These are phyloP conservation scores for Lomentospora prolificans DNA, from an alignment of 2,329 filamentous ascomycete genomes.

Conservation along the genomic window DNA sequence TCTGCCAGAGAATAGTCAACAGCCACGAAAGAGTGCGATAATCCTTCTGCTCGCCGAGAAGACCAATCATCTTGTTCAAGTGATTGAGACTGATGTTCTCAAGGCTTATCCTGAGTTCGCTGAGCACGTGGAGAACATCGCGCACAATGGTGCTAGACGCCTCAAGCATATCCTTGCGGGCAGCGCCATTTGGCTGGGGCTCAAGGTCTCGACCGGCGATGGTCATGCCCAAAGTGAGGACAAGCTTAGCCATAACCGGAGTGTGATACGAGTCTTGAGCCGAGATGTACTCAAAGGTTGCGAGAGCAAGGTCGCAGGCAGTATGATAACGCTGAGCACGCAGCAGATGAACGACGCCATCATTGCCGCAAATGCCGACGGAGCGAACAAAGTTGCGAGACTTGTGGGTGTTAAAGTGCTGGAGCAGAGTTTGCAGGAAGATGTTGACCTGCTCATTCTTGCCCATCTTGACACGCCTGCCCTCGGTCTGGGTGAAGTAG, in stretches of 20 bases:
- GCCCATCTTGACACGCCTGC: constrained; percentile 18
- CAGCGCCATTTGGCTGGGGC: constrained; percentile 20
- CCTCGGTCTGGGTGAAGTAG: constrained; percentile 23
- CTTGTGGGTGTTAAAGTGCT: constrained; percentile 23
- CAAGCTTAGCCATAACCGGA: constrained; percentile 22
- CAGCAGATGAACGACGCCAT: constrained; percentile 19
- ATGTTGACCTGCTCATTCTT: constrained; percentile 20
- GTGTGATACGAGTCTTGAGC: constrained; percentile 21
- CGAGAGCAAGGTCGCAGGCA: constrained; percentile 22
- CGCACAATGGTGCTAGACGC: constrained; percentile 29
- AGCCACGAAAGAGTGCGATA: constrained; percentile 29
- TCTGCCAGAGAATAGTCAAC: constrained; percentile 23
- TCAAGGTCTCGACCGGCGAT: constrained; percentile 25
- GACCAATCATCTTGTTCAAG: constrained; percentile 28
- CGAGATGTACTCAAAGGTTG: constrained; percentile 22
- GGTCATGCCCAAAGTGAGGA: constrained; percentile 22
- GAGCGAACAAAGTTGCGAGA: constrained; percentile 24
- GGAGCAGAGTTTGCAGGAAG: constrained; percentile 21
- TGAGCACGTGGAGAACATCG: constrained; percentile 28
- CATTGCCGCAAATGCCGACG: constrained; percentile 23
- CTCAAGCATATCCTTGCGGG: constrained; percentile 27
- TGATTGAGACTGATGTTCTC: constrained; percentile 28
- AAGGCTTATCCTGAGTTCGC: constrained; percentile 29
- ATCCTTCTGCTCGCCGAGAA: constrained; percentile 33
- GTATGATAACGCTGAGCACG: constrained; percentile 18